phyloP scores from a whole-genome alignment of 1,284 basidiomycete species.

The Cryptococcus sp. region DNA sequence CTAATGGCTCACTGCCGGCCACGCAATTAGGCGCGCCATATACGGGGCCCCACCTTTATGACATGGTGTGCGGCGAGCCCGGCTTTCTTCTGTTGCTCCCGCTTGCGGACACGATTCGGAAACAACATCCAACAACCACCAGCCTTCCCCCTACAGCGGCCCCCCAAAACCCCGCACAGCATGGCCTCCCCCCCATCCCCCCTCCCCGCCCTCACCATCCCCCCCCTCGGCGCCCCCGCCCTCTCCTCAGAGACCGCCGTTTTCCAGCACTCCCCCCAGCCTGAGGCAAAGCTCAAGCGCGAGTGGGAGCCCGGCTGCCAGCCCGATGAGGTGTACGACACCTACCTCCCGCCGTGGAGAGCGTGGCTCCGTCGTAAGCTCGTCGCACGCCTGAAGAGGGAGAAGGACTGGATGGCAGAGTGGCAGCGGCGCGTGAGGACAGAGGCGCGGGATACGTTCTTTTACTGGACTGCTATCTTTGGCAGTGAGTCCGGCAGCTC shows the following conservation, averaged over 20 bases:
- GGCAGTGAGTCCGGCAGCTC: constrained; percentile 55
- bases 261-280: constrained; percentile 24
- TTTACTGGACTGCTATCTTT: constrained; percentile 83
- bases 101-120: no score
- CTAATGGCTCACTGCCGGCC: no score
- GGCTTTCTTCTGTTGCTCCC: no score
- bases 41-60: no score
- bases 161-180: background rate
- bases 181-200: no score
- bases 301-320: constrained; percentile 47
- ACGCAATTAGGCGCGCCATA: no score
- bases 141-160: no score
- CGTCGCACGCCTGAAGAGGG: constrained; percentile 60
- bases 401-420: constrained; percentile 64
- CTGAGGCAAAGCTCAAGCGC: constrained; percentile 18
- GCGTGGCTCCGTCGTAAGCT: constrained; percentile 61
- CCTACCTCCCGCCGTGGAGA: constrained; percentile 65
- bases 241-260: constrained; percentile 17
- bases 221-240: background rate
- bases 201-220: constrained; percentile 5
- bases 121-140: no score
- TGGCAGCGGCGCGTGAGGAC: constrained; percentile 68
- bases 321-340: constrained; percentile 60
- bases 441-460: constrained; percentile 76
- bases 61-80: no score